Evolutionary conservation across 2,329 filamentous ascomycete species (phyloP).

Genomic region (Cladophialophora immunda): DNA sequence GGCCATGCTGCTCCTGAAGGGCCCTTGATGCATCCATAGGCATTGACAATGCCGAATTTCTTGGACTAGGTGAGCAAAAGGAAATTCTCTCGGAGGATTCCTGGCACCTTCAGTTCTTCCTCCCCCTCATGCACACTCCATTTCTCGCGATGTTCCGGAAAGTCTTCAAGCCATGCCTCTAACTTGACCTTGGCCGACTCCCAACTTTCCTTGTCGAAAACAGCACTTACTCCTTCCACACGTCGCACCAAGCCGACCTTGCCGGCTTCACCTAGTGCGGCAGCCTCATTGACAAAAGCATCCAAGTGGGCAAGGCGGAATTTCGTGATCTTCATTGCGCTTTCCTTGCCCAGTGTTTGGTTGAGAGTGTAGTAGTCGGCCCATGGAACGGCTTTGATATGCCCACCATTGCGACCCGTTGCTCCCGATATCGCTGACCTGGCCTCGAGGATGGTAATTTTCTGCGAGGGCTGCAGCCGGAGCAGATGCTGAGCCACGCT

Average conservation of each 20-base stretch:
- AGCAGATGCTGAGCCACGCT: constrained; percentile 47
- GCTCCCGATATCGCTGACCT: constrained; percentile 49
- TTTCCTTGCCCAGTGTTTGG: constrained; percentile 29
- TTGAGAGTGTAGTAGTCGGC: constrained; percentile 34
- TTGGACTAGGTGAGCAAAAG: constrained; percentile 15
- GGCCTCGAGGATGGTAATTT: constrained; percentile 48
- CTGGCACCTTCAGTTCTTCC: constrained; percentile 36
- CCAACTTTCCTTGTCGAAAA: constrained; percentile 32
- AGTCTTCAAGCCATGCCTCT: constrained; percentile 32
- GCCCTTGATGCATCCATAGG: constrained; percentile 33
- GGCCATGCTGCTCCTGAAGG: constrained; percentile 49
- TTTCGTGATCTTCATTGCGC: constrained; percentile 44
- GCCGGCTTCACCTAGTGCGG: constrained; percentile 33
- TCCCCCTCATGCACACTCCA: constrained; percentile 31
- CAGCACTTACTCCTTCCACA: constrained; percentile 31
- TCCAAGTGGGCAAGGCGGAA: constrained; percentile 35
- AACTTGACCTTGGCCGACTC: constrained; percentile 31
- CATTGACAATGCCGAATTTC: constrained; percentile 37
- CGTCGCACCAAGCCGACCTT: constrained; percentile 36
- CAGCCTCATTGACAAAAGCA: constrained; percentile 33
- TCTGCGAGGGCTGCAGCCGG: constrained; percentile 40
- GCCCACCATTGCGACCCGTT: constrained; percentile 50
- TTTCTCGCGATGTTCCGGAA: constrained; percentile 31
- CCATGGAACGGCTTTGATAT: constrained; percentile 42
- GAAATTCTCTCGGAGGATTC: constrained; percentile 5